These are phyloP conservation scores for Bromus sterilis DNA, from an alignment of 176 grass and related monocot genomes.

Conservation along the genomic window DNA sequence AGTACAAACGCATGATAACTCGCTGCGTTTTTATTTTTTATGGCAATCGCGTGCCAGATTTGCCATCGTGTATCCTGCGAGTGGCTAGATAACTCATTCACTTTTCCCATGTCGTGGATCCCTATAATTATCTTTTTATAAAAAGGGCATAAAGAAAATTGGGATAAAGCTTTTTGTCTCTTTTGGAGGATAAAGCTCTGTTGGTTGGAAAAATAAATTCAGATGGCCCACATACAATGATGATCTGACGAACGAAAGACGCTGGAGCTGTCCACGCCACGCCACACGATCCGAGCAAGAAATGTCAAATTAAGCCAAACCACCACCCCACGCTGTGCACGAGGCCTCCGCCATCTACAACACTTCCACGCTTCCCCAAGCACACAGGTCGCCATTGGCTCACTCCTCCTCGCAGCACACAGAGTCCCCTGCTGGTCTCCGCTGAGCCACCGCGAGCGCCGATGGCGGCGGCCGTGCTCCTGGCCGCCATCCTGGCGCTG, in stretches of 20 bases:
- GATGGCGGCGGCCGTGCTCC: constrained; percentile 17
- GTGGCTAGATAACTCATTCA: no score
- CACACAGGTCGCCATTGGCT: neutral
- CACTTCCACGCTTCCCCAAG: constrained; percentile 10
- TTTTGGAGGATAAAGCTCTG: no score
- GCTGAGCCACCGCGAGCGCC: neutral
- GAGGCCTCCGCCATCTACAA: no score
- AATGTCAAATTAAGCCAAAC: neutral
- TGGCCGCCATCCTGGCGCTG: constrained; percentile 21
- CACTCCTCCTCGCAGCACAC: neutral
- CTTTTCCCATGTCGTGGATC: no score
- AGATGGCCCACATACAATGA: neutral
- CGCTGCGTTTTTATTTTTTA: no score
- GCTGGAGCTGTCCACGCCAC: neutral
- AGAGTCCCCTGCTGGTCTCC: neutral
- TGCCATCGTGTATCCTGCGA: no score
- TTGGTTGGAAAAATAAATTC: neutral
- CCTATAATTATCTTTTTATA: no score
- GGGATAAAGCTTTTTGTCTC: no score
- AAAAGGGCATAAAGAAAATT: no score
- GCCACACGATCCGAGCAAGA: neutral
- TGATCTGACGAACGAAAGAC: neutral
- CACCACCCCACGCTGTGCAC: constrained; percentile 11
- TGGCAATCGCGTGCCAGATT: no score
- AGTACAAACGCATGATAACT: no score